These are phyloP conservation scores for Globisporangium cylindrosporum DNA, from an alignment of 352 stramenopile species.

Conservation along the genomic window DNA sequence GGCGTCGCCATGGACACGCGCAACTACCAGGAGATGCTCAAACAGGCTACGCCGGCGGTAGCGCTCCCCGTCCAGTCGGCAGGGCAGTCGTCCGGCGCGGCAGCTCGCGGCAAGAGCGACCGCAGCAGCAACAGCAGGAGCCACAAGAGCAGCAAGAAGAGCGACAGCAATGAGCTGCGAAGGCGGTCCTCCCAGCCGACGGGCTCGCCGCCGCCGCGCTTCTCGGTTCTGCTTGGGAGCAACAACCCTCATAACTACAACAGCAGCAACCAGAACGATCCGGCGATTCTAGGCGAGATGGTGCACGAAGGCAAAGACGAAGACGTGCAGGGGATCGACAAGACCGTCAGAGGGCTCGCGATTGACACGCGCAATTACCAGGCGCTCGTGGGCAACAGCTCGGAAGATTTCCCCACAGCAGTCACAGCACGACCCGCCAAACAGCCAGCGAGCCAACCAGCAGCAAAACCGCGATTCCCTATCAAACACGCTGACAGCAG, in stretches of 20 bases:
- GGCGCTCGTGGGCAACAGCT: constrained; percentile 2
- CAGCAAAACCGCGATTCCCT: constrained; percentile 11
- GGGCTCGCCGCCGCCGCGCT: constrained; percentile 2
- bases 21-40: constrained; percentile 60
- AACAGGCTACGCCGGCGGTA: constrained; percentile 21
- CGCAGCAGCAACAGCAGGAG: not conserved
- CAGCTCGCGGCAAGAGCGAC: not conserved
- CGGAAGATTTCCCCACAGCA: not conserved
- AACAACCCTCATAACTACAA: no score
- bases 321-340: constrained; percentile 1
- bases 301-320: not conserved
- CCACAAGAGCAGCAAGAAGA: constrained; percentile 7
- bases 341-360: constrained; percentile 21
- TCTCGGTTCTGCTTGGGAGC: constrained; percentile 7
- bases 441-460: not conserved
- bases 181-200: constrained; percentile 2
- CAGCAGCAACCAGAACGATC: not conserved
- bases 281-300: constrained; percentile 1
- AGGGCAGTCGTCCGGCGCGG: constrained; percentile 12
- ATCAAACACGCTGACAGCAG: constrained; percentile 2
- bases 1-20: constrained; percentile 58
- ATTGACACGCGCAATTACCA: constrained; percentile 39
- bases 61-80: constrained; percentile 9
- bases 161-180: constrained; percentile 1
- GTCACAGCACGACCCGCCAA: not conserved